These are phyloP conservation scores for Pulveroboletus frians DNA, from an alignment of 768 basidiomycete species.

Conservation along the genomic window DNA sequence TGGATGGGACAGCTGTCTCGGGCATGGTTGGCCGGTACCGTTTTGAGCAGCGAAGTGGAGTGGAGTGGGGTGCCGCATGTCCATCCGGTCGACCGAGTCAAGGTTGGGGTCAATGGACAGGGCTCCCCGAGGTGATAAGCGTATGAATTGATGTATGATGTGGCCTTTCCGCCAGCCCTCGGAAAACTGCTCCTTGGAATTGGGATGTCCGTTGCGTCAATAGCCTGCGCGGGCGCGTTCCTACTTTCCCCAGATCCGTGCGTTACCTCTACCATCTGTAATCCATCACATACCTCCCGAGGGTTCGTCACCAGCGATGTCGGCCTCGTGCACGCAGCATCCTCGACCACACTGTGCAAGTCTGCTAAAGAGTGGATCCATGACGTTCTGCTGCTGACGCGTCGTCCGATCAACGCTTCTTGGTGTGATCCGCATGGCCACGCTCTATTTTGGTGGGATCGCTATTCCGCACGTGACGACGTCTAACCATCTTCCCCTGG, in stretches of 20 bases:
- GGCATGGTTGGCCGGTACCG: neutral
- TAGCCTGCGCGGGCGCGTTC: too few relatives aligned
- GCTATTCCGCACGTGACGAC: constrained; percentile 11
- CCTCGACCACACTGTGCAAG: too few relatives aligned
- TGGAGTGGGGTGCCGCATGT: neutral
- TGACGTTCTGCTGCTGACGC: neutral
- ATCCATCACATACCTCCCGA: neutral
- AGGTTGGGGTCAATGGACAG: neutral
- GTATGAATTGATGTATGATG: neutral
- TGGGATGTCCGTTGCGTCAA: too few relatives aligned
- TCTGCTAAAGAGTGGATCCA: neutral
- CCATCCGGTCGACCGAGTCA: too few relatives aligned
- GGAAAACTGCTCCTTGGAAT: too few relatives aligned
- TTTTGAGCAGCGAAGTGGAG: too few relatives aligned
- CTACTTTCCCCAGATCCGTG: too few relatives aligned
- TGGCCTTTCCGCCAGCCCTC: neutral
- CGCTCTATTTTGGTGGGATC: constrained; percentile 10
- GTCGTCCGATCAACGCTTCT: too few relatives aligned
- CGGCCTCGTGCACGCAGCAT: neutral
- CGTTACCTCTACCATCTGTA: too few relatives aligned
- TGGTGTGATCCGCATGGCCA: too few relatives aligned
- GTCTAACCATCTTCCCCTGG: neutral
- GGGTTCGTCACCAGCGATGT: neutral
- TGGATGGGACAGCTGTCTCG: neutral
- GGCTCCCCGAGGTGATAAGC: too few relatives aligned